Evolutionary conservation across 306 rosid genomes (phyloP).

Genomic region (Senna siamea): DNA sequence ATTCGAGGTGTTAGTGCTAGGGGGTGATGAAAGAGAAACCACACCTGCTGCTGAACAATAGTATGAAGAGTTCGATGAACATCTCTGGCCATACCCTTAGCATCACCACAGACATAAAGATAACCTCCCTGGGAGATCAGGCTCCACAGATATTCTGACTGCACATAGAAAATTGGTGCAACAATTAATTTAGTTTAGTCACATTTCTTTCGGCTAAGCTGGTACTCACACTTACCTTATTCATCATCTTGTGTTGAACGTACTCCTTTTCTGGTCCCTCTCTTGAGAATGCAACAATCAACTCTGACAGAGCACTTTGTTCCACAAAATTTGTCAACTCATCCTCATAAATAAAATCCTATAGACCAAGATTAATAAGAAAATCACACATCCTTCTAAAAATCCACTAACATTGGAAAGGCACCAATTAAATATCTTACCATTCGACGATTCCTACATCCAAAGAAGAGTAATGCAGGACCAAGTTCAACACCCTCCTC

Average conservation of each 20-base stretch:
- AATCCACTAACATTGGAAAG: conserved; percentile 19
- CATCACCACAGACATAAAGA: conserved; percentile 94
- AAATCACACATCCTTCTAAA: conserved; percentile 32
- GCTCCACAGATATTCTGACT: conserved; percentile 75
- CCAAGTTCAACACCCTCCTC: conserved; percentile 75
- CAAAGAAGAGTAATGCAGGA: conserved; percentile 87
- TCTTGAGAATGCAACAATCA: conserved; percentile 85
- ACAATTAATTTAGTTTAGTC: conserved; percentile 31
- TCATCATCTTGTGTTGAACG: conserved; percentile 88
- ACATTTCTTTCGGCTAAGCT: conserved; percentile 2
- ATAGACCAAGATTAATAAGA: conserved; percentile 36
- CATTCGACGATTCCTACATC: conserved; percentile 93
- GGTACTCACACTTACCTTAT: conserved; percentile 55
- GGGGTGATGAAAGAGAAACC: conserved; percentile 28
- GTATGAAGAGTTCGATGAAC: conserved; percentile 86
- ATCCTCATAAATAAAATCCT: conserved; percentile 94
- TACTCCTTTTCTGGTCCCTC: conserved; percentile 86
- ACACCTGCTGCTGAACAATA: conserved; percentile 76
- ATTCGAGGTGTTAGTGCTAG: not conserved
- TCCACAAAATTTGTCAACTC: conserved; percentile 80
- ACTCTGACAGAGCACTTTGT: conserved; percentile 68
- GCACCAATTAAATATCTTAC: conserved; percentile 46
- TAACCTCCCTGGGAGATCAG: conserved; percentile 77
- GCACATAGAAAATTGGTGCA: conserved; percentile 42
- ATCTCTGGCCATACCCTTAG: conserved; percentile 95